These are phyloP conservation scores for Tetratostichococcus sp. DNA, from an alignment of 139 green algal genomes.

Conservation along the genomic window DNA sequence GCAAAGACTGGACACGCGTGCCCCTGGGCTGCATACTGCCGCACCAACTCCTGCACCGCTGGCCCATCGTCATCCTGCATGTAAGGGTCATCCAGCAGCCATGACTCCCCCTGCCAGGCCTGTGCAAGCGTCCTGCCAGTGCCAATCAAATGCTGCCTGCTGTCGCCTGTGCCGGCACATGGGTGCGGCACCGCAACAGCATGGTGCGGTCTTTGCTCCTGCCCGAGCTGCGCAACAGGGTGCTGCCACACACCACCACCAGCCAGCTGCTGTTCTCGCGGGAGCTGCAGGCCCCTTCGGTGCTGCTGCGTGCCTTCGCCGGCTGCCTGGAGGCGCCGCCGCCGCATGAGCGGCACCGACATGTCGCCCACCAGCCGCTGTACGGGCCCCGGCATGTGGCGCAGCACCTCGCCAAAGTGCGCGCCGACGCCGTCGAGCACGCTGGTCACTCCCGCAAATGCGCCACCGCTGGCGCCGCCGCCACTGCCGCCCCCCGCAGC, in stretches of 20 bases:
- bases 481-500: neutral
- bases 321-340: too few relatives aligned
- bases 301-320: too few relatives aligned
- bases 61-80: neutral
- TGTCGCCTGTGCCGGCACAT: too few relatives aligned
- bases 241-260: too few relatives aligned
- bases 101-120: neutral
- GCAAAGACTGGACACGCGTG: neutral
- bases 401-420: neutral
- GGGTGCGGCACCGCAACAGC: too few relatives aligned
- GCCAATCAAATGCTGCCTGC: too few relatives aligned
- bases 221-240: too few relatives aligned
- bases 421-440: neutral
- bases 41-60: neutral
- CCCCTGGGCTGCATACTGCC: neutral
- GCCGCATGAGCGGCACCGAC: neutral
- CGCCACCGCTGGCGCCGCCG: too few relatives aligned
- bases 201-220: too few relatives aligned
- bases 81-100: neutral
- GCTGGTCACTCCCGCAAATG: neutral
- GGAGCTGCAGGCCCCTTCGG: too few relatives aligned
- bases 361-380: neutral
- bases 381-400: neutral
- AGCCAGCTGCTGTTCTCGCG: too few relatives aligned
- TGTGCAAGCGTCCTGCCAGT: neutral